Base-by-base conservation (phyloP, 805 yeast genomes). In the Myxozyma geophila region DNA sequence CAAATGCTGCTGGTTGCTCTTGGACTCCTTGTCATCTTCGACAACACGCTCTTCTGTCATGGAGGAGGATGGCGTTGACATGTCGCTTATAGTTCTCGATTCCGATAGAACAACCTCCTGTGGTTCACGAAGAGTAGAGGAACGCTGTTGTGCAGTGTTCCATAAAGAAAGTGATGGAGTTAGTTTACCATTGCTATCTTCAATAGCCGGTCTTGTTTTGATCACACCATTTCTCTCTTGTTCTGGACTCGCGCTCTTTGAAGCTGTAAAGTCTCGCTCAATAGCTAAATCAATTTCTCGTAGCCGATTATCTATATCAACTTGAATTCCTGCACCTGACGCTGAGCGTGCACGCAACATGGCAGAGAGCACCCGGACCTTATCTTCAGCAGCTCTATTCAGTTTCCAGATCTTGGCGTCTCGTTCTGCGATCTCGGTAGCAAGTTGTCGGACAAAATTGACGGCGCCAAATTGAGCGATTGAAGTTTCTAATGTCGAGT, bases 351-450 rank as follows among this genome's bases (percentile, higher is more conserved):
- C 69, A 12, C 66, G 64, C 49, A 74, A 65, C 71, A 74, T 60
- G 17, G 64, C 58, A 7, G 67, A 67, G 40, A 75, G 67, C 50
- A 72, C 75, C 9, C 74, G 61, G 62, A 74, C 75, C 2, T 76
- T 67, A 44, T 74, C 74, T 17, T 72, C 76, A 21, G 61, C 61
- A 57, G 70, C 69, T 49, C 69, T 60, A 10, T 81, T 74, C 44
- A 78, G 67, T 19, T 80, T 67, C 1, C 78, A 73, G 49, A 82
- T 73, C 66, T 82, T 84, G 0, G 81, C 76, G 58, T 83, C 85
- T 41, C 83, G 76, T 41, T 75, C 73, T 0, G 84, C 81, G 64
- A 83, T 70, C 59, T 83, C 86, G 1, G 75, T 65, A 0, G 85
- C 80, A 19, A 83, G 71, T 67, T 82, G 86, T 44, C 81, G 74